These are phyloP conservation scores for Articulospora tetracladia DNA, from an alignment of 495 filamentous ascomycete genomes.

Conservation along the genomic window DNA sequence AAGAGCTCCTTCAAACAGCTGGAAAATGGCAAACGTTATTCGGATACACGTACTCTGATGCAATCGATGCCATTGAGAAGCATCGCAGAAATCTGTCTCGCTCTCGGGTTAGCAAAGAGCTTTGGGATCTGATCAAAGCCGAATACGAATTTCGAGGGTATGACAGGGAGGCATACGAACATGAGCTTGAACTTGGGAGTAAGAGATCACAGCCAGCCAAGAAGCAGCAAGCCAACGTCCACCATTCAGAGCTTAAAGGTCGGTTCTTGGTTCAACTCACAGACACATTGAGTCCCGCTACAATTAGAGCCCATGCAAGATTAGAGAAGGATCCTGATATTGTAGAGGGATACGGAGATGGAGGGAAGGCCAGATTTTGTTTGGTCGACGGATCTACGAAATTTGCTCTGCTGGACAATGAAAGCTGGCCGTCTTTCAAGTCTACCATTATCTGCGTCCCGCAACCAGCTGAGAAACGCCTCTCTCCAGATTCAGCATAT, in stretches of 20 bases:
- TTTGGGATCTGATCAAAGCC: neutral
- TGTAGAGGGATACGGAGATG: slow-evolving; percentile 1
- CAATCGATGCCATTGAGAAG: neutral
- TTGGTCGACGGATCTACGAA: slow-evolving; percentile 20
- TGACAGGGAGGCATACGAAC: neutral
- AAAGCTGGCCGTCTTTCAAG: slow-evolving; percentile 12
- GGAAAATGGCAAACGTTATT: neutral
- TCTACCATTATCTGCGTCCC: slow-evolving; percentile 31
- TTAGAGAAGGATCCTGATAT: slow-evolving; percentile 8
- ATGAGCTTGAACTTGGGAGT: neutral
- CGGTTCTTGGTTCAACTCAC: neutral
- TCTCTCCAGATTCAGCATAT: slow-evolving; percentile 27
- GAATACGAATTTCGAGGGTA: neutral
- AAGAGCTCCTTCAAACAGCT: neutral
- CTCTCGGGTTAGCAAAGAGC: neutral
- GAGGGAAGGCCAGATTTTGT: slow-evolving; percentile 20
- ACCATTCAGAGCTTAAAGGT: neutral
- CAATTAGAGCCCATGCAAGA: slow-evolving; percentile 16
- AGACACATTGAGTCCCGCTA: neutral
- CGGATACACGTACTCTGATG: neutral
- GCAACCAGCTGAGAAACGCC: slow-evolving; percentile 30
- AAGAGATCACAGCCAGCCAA: neutral
- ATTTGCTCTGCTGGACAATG: slow-evolving; percentile 12
- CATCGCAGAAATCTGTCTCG: neutral
- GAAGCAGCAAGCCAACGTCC: neutral